These are phyloP conservation scores for Aspergillus ochraceus DNA, from an alignment of 2,329 filamentous ascomycete genomes.

Conservation along the genomic window DNA sequence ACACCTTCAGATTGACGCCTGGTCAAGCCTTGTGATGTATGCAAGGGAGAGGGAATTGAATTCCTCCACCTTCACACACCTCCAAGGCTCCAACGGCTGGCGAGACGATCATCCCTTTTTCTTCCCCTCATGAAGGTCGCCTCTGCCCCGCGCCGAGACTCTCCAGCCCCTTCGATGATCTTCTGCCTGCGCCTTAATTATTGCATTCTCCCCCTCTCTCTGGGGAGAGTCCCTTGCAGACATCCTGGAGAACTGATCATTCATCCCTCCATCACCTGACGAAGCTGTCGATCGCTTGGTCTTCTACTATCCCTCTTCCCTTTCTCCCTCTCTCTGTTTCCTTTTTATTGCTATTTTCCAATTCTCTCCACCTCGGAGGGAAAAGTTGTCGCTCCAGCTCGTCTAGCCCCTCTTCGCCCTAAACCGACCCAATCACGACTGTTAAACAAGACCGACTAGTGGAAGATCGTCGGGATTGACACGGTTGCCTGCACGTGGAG, in stretches of 20 bases:
- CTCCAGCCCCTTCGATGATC: background rate
- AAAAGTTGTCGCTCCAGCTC: background rate
- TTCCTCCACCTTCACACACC: background rate
- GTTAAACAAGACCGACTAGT: constrained; percentile 2
- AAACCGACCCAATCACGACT: background rate
- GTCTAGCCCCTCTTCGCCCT: background rate
- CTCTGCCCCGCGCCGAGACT: background rate
- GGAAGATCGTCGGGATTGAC: constrained; percentile 2
- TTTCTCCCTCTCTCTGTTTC: background rate
- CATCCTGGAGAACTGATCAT: too few species aligned
- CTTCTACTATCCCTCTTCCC: background rate
- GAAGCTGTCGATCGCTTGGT: background rate
- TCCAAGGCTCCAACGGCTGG: background rate
- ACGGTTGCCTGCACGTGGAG: constrained; percentile 4
- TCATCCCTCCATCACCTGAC: background rate
- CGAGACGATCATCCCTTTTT: background rate
- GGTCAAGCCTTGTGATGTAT: too few species aligned
- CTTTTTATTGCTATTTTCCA: background rate
- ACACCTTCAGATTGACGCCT: too few species aligned
- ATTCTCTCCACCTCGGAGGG: background rate
- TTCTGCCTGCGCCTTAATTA: background rate
- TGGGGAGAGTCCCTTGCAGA: too few species aligned
- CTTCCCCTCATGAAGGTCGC: background rate
- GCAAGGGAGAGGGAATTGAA: too few species aligned
- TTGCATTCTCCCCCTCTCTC: background rate